Conservation (phyloP, 2,329 filamentous ascomycete species). For the Akanthomyces lecanii region DNA sequence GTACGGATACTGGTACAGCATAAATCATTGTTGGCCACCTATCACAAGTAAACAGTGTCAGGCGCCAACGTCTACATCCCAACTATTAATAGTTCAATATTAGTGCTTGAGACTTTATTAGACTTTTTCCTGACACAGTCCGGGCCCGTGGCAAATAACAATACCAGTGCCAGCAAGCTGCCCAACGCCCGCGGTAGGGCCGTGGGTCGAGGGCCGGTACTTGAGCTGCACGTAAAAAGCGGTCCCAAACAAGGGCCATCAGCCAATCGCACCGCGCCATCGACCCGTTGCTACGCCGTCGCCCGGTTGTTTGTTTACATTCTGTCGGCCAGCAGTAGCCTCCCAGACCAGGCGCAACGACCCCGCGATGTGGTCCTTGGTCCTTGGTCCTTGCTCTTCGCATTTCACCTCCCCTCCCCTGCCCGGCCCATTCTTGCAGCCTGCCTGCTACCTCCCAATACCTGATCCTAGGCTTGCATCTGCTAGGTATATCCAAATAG, state of each 20-base stretch:
- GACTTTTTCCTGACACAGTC: not conserved
- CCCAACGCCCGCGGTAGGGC: not conserved
- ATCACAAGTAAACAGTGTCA: not conserved
- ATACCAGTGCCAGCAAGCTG: not conserved
- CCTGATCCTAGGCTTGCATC: constrained; percentile 1
- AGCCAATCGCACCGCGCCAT: constrained; percentile 23
- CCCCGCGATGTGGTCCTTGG: constrained; percentile 23
- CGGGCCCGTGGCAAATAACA: not conserved
- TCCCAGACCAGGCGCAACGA: constrained; percentile 14
- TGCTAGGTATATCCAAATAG: constrained; percentile 16
- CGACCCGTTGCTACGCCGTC: constrained; percentile 31
- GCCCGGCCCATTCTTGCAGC: constrained; percentile 17
- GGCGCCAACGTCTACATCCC: not conserved
- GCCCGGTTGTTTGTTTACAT: constrained; percentile 33
- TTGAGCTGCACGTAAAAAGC: not conserved
- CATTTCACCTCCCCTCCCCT: constrained; percentile 17
- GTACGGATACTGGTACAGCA: not conserved
- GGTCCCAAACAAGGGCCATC: not conserved
- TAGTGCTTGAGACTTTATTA: not conserved
- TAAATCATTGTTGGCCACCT: not conserved
- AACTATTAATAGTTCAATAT: not conserved
- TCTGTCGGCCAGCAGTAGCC: not conserved
- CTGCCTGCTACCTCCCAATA: not conserved
- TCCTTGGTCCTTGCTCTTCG: constrained; percentile 18
- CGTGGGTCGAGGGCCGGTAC: not conserved